Percentiles rank a stretch among this genome's conserved stretches.
phyloP scores from a whole-genome alignment of 2,329 filamentous ascomycete species.

The Cercospora citrullina region DNA sequence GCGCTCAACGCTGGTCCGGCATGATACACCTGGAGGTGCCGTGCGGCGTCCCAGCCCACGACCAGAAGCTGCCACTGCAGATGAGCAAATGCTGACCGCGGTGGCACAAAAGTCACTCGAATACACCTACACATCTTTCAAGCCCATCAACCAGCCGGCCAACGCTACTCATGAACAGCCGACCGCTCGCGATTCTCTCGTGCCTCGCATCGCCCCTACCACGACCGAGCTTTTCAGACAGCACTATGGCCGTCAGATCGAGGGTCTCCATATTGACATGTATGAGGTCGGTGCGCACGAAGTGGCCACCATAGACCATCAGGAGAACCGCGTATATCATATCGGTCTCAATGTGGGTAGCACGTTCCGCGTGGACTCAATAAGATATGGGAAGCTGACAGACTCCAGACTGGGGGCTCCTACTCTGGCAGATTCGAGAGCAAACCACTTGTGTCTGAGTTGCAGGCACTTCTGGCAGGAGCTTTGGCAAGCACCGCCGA shows the following conservation, averaged over 20 bases:
- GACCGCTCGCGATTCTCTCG: neutral
- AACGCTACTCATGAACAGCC: neutral
- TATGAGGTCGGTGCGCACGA: conserved; percentile 16
- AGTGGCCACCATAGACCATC: conserved; percentile 14
- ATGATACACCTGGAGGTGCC: neutral
- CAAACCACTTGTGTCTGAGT: conserved; percentile 12
- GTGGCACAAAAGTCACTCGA: neutral
- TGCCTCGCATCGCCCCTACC: conserved; percentile 8
- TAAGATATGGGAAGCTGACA: conserved; percentile 1
- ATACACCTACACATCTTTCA: neutral
- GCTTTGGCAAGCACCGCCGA: conserved; percentile 1
- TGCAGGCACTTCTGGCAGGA: neutral
- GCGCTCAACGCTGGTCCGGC: conserved; percentile 9
- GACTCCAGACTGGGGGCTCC: conserved; percentile 15
- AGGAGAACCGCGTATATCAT: conserved; percentile 25
- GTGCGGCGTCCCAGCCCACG: neutral
- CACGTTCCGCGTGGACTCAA: too few species aligned
- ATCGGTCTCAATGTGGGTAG: conserved; percentile 19
- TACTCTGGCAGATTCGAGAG: conserved; percentile 22
- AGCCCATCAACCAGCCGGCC: conserved; percentile 8
- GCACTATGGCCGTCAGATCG: conserved; percentile 12
- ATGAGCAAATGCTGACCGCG: neutral
- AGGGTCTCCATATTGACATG: conserved; percentile 18
- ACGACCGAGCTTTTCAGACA: conserved; percentile 14
- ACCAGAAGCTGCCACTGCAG: neutral